These are phyloP conservation scores for Echinochloa phyllopogon DNA, from an alignment of 176 grass and related monocot species.

Conservation along the genomic window DNA sequence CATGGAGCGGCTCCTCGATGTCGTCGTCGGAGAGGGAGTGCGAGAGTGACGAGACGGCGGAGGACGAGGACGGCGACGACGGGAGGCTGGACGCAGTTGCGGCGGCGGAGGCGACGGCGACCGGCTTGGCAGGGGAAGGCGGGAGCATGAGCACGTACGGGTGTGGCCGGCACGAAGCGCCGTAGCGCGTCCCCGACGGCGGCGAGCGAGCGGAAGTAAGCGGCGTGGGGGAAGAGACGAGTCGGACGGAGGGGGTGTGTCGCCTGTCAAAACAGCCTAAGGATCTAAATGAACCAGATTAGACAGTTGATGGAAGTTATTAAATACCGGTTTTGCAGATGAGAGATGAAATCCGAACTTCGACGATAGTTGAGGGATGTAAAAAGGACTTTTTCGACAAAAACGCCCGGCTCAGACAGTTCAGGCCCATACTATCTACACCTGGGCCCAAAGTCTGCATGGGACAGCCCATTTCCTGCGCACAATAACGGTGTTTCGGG, in stretches of 20 bases:
- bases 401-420: too few relatives aligned
- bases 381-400: too few relatives aligned
- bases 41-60: constrained; percentile 74
- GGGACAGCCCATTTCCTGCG: constrained; percentile 1
- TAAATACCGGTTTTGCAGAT: too few relatives aligned
- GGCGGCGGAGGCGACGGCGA: not conserved
- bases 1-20: constrained; percentile 16
- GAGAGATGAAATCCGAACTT: too few relatives aligned
- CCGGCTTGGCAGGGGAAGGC: constrained; percentile 57
- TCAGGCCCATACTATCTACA: not conserved
- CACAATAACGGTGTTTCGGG: not conserved
- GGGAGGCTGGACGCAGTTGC: constrained; percentile 44
- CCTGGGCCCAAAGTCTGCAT: not conserved
- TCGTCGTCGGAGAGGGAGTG: constrained; percentile 70
- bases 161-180: constrained; percentile 52
- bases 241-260: too few relatives aligned
- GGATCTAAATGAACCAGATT: too few relatives aligned
- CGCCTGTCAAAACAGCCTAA: too few relatives aligned
- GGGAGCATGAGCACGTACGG: constrained; percentile 68
- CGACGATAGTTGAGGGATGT: too few relatives aligned
- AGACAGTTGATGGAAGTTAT: too few relatives aligned
- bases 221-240: too few relatives aligned
- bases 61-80: constrained; percentile 53
- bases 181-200: constrained; percentile 67
- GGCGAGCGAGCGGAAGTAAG: constrained; percentile 71